phyloP scores from a whole-genome alignment of 768 basidiomycete species.

The Ephemerocybe angulata region DNA sequence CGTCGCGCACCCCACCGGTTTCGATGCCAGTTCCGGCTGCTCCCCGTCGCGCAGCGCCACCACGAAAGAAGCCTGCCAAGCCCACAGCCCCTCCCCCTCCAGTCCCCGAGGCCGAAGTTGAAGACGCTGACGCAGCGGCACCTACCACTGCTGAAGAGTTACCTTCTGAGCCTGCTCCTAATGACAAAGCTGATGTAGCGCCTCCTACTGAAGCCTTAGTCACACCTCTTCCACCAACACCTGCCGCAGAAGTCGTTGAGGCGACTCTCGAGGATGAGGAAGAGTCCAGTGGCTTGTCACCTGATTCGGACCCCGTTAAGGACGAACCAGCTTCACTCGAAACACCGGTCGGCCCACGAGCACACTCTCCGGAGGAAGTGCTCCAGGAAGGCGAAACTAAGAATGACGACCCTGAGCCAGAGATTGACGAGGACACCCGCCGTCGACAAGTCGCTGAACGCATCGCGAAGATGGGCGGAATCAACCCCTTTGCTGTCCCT shows the following conservation, averaged over 20 bases:
- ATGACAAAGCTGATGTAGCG: too few species aligned
- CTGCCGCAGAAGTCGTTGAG: background rate
- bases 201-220: background rate
- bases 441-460: conserved; percentile 59
- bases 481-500: conserved; percentile 52
- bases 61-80: conserved; percentile 57
- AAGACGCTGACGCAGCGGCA: too few species aligned
- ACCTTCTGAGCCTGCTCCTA: too few species aligned
- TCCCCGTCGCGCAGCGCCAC: conserved; percentile 73
- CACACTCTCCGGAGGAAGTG: too few species aligned
- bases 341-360: too few species aligned
- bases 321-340: too few species aligned
- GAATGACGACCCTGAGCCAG: conserved; percentile 17
- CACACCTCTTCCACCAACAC: background rate
- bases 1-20: conserved; percentile 36
- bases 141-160: too few species aligned
- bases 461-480: conserved; percentile 65
- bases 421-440: conserved; percentile 52
- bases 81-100: conserved; percentile 23
- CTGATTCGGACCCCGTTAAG: background rate
- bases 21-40: conserved; percentile 74
- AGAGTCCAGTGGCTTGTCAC: background rate
- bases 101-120: conserved; percentile 17
- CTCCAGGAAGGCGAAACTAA: conserved; percentile 17
- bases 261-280: background rate